These are phyloP conservation scores for Leccinum colubrinum DNA, from an alignment of 1,284 basidiomycete genomes.

Conservation along the genomic window DNA sequence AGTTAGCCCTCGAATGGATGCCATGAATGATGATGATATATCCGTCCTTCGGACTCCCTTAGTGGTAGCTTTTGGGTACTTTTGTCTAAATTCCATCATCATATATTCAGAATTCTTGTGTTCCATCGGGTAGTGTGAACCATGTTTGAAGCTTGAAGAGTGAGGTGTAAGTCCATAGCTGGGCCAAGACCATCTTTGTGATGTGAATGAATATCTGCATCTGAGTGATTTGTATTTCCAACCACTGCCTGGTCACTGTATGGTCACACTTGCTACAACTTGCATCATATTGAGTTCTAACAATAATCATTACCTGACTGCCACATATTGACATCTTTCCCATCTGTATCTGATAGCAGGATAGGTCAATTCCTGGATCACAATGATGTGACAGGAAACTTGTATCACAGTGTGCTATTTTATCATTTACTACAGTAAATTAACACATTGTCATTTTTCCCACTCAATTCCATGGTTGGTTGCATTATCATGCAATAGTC, in stretches of 20 bases:
- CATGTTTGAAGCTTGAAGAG: background rate
- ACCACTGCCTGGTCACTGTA: background rate
- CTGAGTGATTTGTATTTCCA: background rate
- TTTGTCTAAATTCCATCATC: no score
- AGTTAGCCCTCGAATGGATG: background rate
- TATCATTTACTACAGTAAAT: background rate
- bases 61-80: no score
- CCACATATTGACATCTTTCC: background rate
- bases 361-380: no score
- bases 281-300: no score
- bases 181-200: background rate
- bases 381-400: background rate
- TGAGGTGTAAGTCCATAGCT: background rate
- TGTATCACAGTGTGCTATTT: background rate
- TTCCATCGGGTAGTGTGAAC: no score
- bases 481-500: background rate
- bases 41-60: background rate
- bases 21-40: background rate
- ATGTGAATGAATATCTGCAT: background rate
- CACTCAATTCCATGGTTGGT: background rate
- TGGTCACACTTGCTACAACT: background rate
- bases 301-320: background rate
- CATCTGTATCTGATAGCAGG: background rate
- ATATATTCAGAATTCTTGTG: no score
- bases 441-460: background rate